A percentile compares a stretch with the other conserved stretches of the same genome.
phyloP scores from a whole-genome alignment of 1,139 yeast genomes.

The Candida frijolesensis region DNA sequence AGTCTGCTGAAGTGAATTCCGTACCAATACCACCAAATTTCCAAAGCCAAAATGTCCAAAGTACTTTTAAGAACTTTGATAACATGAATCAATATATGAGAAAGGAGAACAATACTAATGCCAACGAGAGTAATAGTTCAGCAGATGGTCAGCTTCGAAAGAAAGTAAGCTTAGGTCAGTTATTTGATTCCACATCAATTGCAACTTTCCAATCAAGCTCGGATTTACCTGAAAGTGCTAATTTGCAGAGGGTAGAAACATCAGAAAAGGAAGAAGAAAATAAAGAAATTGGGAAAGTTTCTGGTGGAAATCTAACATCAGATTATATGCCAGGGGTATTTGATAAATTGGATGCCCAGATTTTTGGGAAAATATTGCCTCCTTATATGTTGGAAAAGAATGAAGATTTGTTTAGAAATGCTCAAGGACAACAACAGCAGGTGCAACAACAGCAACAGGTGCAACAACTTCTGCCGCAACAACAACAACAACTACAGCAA shows the following conservation, averaged over 20 bases:
- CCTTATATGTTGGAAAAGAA: conserved; percentile 70
- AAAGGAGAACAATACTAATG: conserved; percentile 14
- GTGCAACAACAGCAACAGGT: not conserved
- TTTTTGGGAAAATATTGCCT: conserved; percentile 81
- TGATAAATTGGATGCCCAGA: conserved; percentile 80
- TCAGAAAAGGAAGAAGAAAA: conserved; percentile 12
- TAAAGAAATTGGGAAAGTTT: conserved; percentile 13
- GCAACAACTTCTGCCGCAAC: not conserved
- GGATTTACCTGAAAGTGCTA: conserved; percentile 11
- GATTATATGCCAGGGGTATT: conserved; percentile 75
- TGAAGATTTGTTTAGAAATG: conserved; percentile 5
- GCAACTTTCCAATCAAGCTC: conserved; percentile 17
- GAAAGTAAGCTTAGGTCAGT: conserved; percentile 13
- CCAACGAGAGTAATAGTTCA: not conserved
- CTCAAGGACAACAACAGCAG: conserved; percentile 4
- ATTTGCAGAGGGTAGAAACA: conserved; percentile 7
- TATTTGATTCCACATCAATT: conserved; percentile 15
- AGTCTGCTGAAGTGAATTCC: not conserved
- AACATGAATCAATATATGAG: conserved; percentile 32
- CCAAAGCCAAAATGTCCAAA: conserved; percentile 25
- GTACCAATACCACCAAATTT: conserved; percentile 11
- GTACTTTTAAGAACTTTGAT: conserved; percentile 38
- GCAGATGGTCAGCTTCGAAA: conserved; percentile 1
- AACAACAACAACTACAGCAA: not conserved
- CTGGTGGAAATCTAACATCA: conserved; percentile 13